Base-by-base conservation (phyloP, 306 rosid genomes). In the Potentilla sterilis region DNA sequence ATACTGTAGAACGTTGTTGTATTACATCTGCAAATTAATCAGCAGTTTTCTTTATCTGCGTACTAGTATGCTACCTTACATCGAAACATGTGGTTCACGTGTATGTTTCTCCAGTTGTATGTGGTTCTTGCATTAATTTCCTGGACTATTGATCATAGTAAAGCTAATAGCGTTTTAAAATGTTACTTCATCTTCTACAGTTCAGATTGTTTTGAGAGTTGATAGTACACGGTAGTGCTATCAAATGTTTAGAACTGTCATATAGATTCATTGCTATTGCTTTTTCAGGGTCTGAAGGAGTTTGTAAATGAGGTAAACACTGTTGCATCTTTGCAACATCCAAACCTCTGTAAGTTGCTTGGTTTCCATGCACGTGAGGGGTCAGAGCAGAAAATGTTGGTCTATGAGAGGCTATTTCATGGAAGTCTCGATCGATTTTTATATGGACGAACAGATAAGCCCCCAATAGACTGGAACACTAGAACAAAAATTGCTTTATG, bases 381-480 rank as follows among this genome's bases (percentile, higher is more conserved):
- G 76, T 89, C 89, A 12, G 98, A 89, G 24, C 89, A 83, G 72
- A 90, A 89, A 82, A 78, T 96, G 92, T 73, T 96, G 86, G 92
- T 92, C 66, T 96, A 96, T 63, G 99, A 92, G 85, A 85, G 98
- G 86, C 97, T 96, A 32, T 87, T 51, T 80, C 99, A 96, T 78
- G 99, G 99, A 83, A 88, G 97, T 85, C 84, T 96, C 83, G 97
- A 89, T 79, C 96, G 96, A 37, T 76, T 89, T 72, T 73, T 96
- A 63, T 90, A 85, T 70, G 99, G 96, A 74, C 87, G 99, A 80
- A 86, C 97, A 67, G 99, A 96, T 77, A 97, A 96, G 14, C 98
- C 99, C 11, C 88, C 92, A 13, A 85, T 96, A 78, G 99, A 96
- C 82, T 96, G 99, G 99, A 96, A 90, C 70, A 90, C 98, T 59